Conservation (phyloP, 441 rosid species). For the Jatropha multifida region DNA sequence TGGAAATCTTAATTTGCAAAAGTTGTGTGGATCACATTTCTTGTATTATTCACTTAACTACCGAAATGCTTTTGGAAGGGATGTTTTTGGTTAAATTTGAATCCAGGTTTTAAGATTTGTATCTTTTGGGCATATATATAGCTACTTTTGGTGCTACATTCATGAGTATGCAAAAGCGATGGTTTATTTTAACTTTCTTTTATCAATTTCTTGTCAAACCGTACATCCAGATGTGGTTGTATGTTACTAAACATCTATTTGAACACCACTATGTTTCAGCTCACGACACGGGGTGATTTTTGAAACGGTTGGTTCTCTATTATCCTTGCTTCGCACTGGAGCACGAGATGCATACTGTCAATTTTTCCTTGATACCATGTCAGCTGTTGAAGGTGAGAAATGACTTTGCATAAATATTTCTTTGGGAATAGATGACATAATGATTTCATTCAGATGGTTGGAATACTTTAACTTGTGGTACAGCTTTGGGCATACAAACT, state of each 20-base stretch:
- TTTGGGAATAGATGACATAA: background rate
- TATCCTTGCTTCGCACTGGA: conserved; percentile 84
- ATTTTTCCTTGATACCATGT: conserved; percentile 77
- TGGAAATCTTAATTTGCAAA: background rate
- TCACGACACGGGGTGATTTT: conserved; percentile 76
- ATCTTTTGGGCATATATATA: background rate
- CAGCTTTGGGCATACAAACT: background rate
- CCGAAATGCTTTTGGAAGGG: background rate
- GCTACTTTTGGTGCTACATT: background rate
- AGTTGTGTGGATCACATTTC: background rate
- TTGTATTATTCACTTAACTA: background rate
- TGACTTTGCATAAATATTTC: conserved; percentile 17
- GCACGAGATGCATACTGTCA: conserved; percentile 76
- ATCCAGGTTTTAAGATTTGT: background rate
- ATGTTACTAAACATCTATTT: background rate
- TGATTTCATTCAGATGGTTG: background rate
- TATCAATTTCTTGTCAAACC: background rate
- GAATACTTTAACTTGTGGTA: background rate
- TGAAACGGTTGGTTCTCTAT: conserved; percentile 82
- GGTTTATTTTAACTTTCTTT: background rate
- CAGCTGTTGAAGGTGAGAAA: conserved; percentile 67
- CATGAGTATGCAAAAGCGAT: background rate
- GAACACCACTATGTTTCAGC: conserved; percentile 33
- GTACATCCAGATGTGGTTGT: background rate
- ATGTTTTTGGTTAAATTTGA: background rate